Base-by-base conservation (phyloP, 1,284 basidiomycete species). In the Porphyrellus sp. region DNA sequence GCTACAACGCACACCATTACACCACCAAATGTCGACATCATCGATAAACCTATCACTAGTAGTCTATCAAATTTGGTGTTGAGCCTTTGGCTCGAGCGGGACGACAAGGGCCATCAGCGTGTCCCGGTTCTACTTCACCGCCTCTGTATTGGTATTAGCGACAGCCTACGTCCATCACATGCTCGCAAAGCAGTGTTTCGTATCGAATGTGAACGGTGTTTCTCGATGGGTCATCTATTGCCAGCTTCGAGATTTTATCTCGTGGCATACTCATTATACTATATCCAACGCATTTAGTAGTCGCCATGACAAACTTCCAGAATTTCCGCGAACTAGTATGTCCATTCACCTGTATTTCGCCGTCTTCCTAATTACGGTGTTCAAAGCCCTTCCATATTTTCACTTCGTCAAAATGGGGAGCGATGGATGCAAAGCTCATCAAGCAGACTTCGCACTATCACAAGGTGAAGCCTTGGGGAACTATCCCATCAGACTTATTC, bases 171-270 rank as follows among this genome's bases (percentile, higher is more conserved):
- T 71, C 88, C 91, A 4, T 74, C 90, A 58, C 81, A 91, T 62
- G 81, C 82, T 28, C 77, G 83, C 48, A 91, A 90, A 63, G 83
- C 90, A 5, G 85, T 94, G 4, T 97, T 95, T 70, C 83, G 93
- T 18, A 93, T 97, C 60, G 93, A 97, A 71, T 96, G 95, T 71
- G 92, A 97, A 97, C 59, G 92, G 93, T n/a, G 86, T 87, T 4
- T 86, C 89, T 52, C 86, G 91, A 69, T 99, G 97, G 96, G 93
- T 98, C 28, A 83, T 99, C 41, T 98, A 99, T 72, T 86, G 96
- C 49, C 90, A 96, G 70, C 77, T 98, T 47, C 84, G 92, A 55
- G 96, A 99, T 70, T 98, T 99, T 66, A 61, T 98, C 49, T 89
- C 87, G 28, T 30, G 99, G 18, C 96, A 99, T 67, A 82, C 89